Base-by-base conservation (phyloP, 148 eudicot genomes). In the Fagopyrum esculentum region DNA sequence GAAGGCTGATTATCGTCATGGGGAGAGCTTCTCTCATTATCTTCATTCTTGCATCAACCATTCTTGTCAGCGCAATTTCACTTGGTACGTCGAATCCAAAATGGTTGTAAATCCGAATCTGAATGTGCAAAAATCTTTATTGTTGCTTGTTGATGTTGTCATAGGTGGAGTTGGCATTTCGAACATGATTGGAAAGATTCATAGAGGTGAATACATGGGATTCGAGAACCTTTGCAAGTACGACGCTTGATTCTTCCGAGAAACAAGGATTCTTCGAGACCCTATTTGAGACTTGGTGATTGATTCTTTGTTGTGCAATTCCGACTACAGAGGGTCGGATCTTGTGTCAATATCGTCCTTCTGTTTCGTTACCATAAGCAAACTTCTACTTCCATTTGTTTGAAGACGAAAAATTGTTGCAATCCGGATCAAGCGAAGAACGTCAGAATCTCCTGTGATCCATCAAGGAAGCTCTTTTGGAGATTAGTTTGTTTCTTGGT, bases 221-320 rank as follows among this genome's bases (percentile, higher is more conserved):
- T 91, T 93, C 64, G 94, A 93, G 79, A 85, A 88, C 84, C 90
- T 93, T 74, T 93, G 97, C 97, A 88, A 79, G 73, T 93, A 93
- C 71, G 83, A 79, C 19, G 79, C 71, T 6, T 66, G 71, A 66
- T 60, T 60, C 63, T 1, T 22, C 35, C 35, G 4, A 19, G 63
- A 8, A 57, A 57, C 5, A 56, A 56, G 30, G 63, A 19, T 57
- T 57, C 63, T 8, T 22, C 66, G 4, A 9, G 66, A 59, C 26
- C 11, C 66, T 60, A 22, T 60, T 60, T 26, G 66, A 35, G 40
- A 35, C 40, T 35, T 35, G 40, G 40, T 35, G 40, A 35, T 35
- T 35, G 40, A 35, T 35, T 35, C 40, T 35, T 35, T 35, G 40
- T 35, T 35, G 40, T 6, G 52, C 52, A 49, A 49, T 8, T 49